phyloP scores from a whole-genome alignment of 257 asterid species.

The Nicotiana tomentosiformis region DNA sequence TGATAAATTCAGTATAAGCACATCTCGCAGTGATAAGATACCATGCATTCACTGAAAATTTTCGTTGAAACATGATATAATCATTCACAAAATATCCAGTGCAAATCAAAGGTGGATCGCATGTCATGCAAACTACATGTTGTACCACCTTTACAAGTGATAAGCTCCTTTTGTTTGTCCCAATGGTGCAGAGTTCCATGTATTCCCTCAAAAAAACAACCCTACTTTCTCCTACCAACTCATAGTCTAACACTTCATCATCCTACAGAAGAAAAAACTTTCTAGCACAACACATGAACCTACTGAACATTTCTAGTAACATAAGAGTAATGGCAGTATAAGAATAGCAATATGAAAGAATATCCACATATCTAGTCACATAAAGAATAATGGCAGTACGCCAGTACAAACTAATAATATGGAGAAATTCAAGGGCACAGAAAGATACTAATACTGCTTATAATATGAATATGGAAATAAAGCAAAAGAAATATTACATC shows the following conservation, averaged over 20 bases:
- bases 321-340: not conserved
- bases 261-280: not conserved
- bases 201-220: not conserved
- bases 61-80: not conserved
- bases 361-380: not conserved
- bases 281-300: not conserved
- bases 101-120: not conserved
- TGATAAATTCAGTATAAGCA: not conserved
- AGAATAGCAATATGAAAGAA: not conserved
- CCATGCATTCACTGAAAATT: not conserved
- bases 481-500: conserved; percentile 47
- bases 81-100: not conserved
- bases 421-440: not conserved
- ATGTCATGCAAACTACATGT: not conserved
- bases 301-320: not conserved
- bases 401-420: not conserved
- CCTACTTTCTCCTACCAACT: not conserved
- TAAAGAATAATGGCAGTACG: not conserved
- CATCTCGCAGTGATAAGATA: not conserved
- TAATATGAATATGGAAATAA: conserved; percentile 8
- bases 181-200: not conserved
- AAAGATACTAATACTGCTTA: not conserved
- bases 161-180: not conserved
- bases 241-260: not conserved
- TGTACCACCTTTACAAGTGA: conserved; percentile 1